These are phyloP conservation scores for Macrophomina pseudophaseolina DNA, from an alignment of 2,329 filamentous ascomycete species.

Conservation along the genomic window DNA sequence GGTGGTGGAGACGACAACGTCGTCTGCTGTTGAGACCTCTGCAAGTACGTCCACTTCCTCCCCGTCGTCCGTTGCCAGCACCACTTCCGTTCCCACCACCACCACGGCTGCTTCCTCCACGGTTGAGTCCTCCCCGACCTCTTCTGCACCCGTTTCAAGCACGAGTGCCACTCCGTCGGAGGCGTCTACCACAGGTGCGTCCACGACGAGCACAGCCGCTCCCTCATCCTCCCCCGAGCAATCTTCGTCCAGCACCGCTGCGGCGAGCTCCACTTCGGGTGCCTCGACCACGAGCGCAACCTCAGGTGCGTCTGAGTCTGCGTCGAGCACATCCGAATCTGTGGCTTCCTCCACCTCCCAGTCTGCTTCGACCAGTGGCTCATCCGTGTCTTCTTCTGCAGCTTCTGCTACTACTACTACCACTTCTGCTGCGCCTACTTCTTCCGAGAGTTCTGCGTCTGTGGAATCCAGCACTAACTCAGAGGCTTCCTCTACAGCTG, in stretches of 20 bases:
- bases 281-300: conserved; percentile 12
- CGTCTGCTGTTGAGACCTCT: conserved; percentile 24
- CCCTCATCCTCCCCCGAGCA: conserved; percentile 16
- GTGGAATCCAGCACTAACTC: conserved; percentile 22
- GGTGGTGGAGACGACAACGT: conserved; percentile 15
- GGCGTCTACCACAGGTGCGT: conserved; percentile 26
- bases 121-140: conserved; percentile 4
- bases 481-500: conserved; percentile 20
- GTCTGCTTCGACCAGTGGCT: conserved; percentile 15
- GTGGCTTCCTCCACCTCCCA: conserved; percentile 23
- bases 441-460: conserved; percentile 15
- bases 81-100: conserved; percentile 2
- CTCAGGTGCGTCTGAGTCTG: conserved; percentile 23
- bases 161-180: conserved; percentile 15
- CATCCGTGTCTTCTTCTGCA: conserved; percentile 25
- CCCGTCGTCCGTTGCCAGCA: conserved; percentile 24
- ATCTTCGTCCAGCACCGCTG: conserved; percentile 7
- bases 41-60: conserved; percentile 24
- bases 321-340: conserved; percentile 25
- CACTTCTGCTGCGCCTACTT: conserved; percentile 33
- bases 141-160: conserved; percentile 20
- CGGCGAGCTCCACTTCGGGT: conserved; percentile 17
- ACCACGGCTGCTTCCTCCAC: conserved; percentile 10
- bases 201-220: conserved; percentile 22
- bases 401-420: conserved; percentile 31